A percentile compares a stretch with the other conserved stretches of the same genome.
Conservation (phyloP, 1,284 basidiomycete genomes). For the Moniliophthora roreri region DNA sequence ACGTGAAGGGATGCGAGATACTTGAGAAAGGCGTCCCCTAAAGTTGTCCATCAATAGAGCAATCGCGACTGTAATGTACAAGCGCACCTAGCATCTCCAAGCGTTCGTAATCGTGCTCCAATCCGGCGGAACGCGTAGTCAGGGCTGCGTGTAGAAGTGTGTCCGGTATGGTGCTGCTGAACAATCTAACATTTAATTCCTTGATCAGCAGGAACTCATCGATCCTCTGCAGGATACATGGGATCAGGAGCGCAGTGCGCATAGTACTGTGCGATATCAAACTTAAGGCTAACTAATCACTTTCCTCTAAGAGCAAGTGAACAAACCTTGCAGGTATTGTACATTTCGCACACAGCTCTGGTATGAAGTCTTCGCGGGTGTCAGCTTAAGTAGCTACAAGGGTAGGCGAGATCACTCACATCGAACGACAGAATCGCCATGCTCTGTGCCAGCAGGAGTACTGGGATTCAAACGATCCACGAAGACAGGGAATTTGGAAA, state of each 20-base stretch:
- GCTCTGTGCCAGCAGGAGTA: constrained; percentile 19
- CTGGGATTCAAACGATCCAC: constrained; percentile 58
- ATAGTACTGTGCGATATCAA: constrained; percentile 53
- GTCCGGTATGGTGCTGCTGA: constrained; percentile 60
- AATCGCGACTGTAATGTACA: constrained; percentile 9
- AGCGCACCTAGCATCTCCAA: constrained; percentile 74
- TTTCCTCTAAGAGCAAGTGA: not conserved
- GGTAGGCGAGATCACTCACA: not conserved
- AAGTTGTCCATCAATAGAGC: constrained; percentile 12
- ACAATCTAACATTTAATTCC: constrained; percentile 71
- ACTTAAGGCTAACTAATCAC: constrained; percentile 9
- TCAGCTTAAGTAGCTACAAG: not conserved
- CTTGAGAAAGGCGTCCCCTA: constrained; percentile 82
- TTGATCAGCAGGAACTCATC: constrained; percentile 73
- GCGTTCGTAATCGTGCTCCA: constrained; percentile 77
- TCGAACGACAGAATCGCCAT: not conserved
- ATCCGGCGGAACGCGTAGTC: constrained; percentile 62
- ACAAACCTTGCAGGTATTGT: constrained; percentile 71
- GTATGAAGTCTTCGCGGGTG: constrained; percentile 62
- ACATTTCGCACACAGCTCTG: constrained; percentile 71
- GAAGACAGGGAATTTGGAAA: constrained; percentile 46
- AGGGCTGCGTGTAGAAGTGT: constrained; percentile 63
- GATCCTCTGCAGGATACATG: constrained; percentile 68
- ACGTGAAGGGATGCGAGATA: constrained; percentile 72
- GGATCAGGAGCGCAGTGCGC: constrained; percentile 64